Evolutionary conservation across 176 grass and related monocot species (phyloP).

Genomic region (Musa schizocarpa): DNA sequence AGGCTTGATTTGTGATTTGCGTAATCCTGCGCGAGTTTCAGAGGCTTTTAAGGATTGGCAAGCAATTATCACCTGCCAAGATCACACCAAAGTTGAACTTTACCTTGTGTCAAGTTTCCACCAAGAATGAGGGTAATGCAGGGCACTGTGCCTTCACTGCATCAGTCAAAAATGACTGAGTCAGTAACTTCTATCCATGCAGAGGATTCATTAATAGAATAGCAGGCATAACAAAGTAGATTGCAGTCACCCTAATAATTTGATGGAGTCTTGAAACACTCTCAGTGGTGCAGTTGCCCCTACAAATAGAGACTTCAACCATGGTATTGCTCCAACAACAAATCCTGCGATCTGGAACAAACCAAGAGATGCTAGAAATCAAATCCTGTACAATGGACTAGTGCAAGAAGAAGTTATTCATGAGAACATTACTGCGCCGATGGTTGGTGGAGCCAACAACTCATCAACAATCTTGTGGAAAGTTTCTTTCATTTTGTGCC

Average conservation of each 20-base stretch:
- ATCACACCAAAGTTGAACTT: neutral
- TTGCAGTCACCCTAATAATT: slow-evolving; percentile 7
- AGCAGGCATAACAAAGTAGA: neutral
- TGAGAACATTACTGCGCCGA: neutral
- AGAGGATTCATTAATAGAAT: neutral
- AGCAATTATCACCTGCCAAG: no score
- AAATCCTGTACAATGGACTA: neutral
- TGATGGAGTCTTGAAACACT: slow-evolving; percentile 42
- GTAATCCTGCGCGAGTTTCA: slow-evolving; percentile 28
- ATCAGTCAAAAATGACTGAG: neutral
- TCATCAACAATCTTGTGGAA: slow-evolving; percentile 16
- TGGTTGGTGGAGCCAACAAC: slow-evolving; percentile 12
- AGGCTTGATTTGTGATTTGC: slow-evolving; percentile 47
- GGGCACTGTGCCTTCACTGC: slow-evolving; percentile 14
- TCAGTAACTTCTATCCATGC: neutral
- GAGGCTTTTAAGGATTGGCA: neutral
- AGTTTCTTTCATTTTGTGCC: slow-evolving; percentile 30
- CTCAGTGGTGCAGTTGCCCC: slow-evolving; percentile 33
- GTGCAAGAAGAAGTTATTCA: neutral
- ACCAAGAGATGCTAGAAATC: slow-evolving; percentile 1
- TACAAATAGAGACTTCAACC: slow-evolving; percentile 39
- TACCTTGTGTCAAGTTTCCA: slow-evolving; percentile 15
- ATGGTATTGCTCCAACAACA: slow-evolving; percentile 30
- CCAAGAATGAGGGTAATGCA: slow-evolving; percentile 22
- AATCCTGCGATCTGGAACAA: slow-evolving; percentile 9